These are phyloP conservation scores for Leishmania major DNA, from an alignment of 208 protist species.

Conservation along the genomic window DNA sequence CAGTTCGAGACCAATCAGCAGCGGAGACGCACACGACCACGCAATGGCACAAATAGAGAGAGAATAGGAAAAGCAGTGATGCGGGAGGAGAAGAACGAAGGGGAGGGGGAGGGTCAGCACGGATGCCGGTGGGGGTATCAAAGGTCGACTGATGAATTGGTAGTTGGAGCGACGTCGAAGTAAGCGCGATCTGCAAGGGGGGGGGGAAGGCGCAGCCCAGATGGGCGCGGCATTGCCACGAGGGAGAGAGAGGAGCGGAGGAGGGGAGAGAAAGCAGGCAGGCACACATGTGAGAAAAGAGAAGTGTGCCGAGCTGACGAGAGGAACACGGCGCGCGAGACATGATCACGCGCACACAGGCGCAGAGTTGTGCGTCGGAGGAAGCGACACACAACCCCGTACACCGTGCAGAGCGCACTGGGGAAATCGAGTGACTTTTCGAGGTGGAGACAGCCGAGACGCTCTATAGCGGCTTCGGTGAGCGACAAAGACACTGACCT, in stretches of 20 bases:
- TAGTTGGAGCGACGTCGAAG: not conserved
- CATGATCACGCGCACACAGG: not conserved
- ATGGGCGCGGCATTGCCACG: not conserved
- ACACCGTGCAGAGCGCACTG: not conserved
- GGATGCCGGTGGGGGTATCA: not conserved
- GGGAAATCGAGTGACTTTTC: not conserved
- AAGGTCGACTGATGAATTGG: not conserved
- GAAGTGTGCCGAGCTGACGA: not conserved
- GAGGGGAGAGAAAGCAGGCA: constrained; percentile 2
- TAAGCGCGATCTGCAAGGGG: not conserved
- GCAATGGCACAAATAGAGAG: not conserved
- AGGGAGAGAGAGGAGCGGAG: not conserved
- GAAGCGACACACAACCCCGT: not conserved
- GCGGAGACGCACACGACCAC: not conserved
- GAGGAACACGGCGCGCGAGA: not conserved
- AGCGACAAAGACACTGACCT: not conserved
- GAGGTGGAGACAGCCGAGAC: not conserved
- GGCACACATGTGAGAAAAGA: not conserved
- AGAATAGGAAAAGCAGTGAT: not conserved
- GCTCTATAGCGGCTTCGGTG: not conserved
- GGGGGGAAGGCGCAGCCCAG: not conserved
- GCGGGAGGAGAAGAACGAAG: not conserved
- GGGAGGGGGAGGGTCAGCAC: not conserved
- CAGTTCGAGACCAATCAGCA: not conserved
- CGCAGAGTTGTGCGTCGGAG: not conserved